phyloP scores from a whole-genome alignment of 768 basidiomycete genomes.

The Mycena rebaudengoi region DNA sequence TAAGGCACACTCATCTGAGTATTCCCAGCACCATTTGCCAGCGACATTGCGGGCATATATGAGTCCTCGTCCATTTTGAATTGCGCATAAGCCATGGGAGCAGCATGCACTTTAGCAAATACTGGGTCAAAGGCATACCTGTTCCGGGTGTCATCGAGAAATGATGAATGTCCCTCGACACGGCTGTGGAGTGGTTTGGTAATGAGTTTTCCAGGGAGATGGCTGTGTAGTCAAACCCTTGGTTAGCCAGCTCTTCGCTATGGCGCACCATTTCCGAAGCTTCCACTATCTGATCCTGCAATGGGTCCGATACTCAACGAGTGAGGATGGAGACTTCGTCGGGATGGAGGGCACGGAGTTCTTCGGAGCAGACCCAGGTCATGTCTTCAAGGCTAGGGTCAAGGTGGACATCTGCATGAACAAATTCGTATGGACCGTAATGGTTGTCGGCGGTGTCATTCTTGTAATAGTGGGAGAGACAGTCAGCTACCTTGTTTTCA shows the following conservation, averaged over 20 bases:
- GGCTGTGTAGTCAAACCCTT: not conserved
- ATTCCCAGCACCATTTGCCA: not conserved
- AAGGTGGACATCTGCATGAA: not conserved
- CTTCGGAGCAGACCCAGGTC: not conserved
- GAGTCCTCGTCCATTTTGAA: not conserved
- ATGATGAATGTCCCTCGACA: not conserved
- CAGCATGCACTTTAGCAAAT: not conserved
- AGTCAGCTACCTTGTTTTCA: not conserved
- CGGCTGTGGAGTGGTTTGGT: too few species aligned
- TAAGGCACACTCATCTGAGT: not conserved
- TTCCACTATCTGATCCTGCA: not conserved
- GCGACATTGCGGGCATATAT: not conserved
- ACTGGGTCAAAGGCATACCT: not conserved
- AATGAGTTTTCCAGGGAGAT: not conserved
- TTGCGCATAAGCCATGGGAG: not conserved
- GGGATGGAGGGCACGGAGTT: not conserved
- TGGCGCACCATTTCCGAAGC: not conserved
- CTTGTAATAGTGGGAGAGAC: not conserved
- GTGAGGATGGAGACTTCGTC: not conserved
- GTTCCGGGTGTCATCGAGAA: not conserved
- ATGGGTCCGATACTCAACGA: too few species aligned
- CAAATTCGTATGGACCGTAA: not conserved
- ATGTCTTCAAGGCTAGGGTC: not conserved
- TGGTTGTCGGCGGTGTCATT: not conserved
- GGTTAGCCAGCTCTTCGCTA: not conserved